Evolutionary conservation across 768 basidiomycete species (phyloP).

Genomic region (Inosperma sp.): DNA sequence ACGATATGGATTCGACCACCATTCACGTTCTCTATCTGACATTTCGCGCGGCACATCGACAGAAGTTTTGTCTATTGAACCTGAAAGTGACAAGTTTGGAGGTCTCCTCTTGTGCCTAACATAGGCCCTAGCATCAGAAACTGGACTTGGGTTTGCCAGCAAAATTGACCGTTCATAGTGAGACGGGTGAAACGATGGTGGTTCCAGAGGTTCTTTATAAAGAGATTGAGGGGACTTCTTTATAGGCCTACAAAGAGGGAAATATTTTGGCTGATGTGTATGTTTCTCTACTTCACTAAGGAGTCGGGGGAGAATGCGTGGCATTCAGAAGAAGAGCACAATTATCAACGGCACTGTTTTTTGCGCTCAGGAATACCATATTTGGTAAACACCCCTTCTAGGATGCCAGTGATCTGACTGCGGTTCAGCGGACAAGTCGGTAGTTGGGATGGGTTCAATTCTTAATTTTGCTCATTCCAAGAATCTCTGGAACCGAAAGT

Average conservation of each 20-base stretch:
- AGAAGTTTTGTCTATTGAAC: slow-evolving; percentile 18
- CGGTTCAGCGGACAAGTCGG: neutral
- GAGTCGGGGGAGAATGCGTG: slow-evolving; percentile 68
- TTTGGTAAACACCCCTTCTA: neutral
- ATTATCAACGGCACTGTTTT: neutral
- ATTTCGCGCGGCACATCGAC: slow-evolving; percentile 49
- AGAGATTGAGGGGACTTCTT: slow-evolving; percentile 28
- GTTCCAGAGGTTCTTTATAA: slow-evolving; percentile 30
- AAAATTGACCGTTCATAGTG: slow-evolving; percentile 55
- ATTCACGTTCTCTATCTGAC: slow-evolving; percentile 55
- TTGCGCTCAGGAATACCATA: too few species aligned
- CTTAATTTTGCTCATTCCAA: slow-evolving; percentile 5
- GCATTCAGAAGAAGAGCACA: slow-evolving; percentile 39
- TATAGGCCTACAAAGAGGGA: slow-evolving; percentile 21
- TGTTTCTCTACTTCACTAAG: slow-evolving; percentile 36
- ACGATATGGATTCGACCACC: slow-evolving; percentile 80
- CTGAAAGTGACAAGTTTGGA: slow-evolving; percentile 39
- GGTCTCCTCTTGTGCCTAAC: slow-evolving; percentile 53
- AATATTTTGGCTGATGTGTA: slow-evolving; percentile 15
- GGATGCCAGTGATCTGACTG: too few species aligned
- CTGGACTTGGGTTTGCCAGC: slow-evolving; percentile 47
- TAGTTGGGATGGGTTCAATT: slow-evolving; percentile 5
- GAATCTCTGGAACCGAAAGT: slow-evolving; percentile 30
- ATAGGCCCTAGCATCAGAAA: slow-evolving; percentile 48
- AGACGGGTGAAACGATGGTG: slow-evolving; percentile 43